A percentile compares a stretch with the other conserved stretches of the same genome.
Evolutionary conservation across 208 protist species (phyloP).

Genomic region (Giardia muris): DNA sequence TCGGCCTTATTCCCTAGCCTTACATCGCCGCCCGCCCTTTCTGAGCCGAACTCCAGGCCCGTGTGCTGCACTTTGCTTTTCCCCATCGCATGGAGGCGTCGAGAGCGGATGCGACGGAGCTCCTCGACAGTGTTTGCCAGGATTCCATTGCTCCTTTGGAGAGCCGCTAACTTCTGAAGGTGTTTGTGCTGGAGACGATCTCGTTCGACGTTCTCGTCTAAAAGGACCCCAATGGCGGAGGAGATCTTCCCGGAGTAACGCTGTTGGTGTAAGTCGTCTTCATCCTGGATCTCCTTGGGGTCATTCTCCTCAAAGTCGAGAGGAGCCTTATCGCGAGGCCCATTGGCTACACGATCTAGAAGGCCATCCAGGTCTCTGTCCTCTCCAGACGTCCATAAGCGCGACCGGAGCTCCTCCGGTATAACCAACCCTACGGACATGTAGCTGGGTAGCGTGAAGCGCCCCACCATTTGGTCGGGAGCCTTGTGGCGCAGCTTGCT

Average conservation of each 20-base stretch:
- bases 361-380: not conserved
- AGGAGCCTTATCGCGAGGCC: not conserved
- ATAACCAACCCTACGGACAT: not conserved
- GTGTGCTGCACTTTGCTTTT: not conserved
- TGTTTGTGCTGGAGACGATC: not conserved
- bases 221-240: not conserved
- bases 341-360: not conserved
- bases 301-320: not conserved
- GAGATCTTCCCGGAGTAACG: not conserved
- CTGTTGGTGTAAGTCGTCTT: not conserved
- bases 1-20: not conserved
- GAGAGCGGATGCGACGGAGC: not conserved
- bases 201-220: not conserved
- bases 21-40: not conserved
- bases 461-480: not conserved
- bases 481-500: not conserved
- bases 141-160: not conserved
- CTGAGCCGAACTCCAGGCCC: not conserved
- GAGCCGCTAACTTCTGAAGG: not conserved
- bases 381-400: not conserved
- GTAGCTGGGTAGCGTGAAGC: not conserved
- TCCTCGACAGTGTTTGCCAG: not conserved
- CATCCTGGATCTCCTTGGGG: not conserved
- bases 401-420: not conserved
- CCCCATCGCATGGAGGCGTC: not conserved